Percentiles rank a stretch among this genome's conserved stretches.
Conservation (phyloP, 345 rosid species). For the Anacardium occidentale region DNA sequence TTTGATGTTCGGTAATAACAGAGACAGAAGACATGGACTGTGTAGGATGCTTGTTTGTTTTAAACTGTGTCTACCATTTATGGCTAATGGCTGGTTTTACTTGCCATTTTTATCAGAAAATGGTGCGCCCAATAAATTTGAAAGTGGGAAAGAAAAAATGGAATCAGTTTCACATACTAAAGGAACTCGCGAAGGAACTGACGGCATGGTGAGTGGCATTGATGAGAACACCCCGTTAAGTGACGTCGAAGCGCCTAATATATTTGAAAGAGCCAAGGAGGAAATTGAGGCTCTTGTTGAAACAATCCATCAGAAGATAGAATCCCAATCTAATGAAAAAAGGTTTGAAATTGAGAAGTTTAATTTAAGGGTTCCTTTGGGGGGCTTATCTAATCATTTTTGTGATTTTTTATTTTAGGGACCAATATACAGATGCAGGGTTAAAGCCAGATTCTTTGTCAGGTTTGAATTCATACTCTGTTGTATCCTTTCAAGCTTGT, state of each 20-base stretch:
- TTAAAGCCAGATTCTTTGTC: conserved; percentile 29
- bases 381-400: neutral
- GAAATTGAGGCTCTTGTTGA: conserved; percentile 63
- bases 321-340: conserved; percentile 24
- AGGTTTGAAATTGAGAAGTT: conserved; percentile 23
- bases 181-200: conserved; percentile 28
- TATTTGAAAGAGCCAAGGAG: conserved; percentile 58
- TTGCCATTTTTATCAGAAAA: neutral
- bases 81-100: neutral
- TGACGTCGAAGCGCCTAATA: conserved; percentile 5
- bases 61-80: neutral
- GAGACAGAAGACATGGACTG: neutral
- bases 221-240: conserved; percentile 37
- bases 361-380: neutral
- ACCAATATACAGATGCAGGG: conserved; percentile 27
- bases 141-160: conserved; percentile 31
- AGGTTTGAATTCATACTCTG: neutral
- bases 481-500: neutral
- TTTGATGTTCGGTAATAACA: neutral
- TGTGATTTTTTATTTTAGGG: conserved; percentile 32
- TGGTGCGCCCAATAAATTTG: conserved; percentile 14
- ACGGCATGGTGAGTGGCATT: conserved; percentile 30
- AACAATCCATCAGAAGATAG: conserved; percentile 36
- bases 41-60: too few relatives aligned
- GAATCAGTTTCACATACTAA: conserved; percentile 8